Base-by-base conservation (phyloP, 257 asterid genomes). In the Marsdenia floribunda region DNA sequence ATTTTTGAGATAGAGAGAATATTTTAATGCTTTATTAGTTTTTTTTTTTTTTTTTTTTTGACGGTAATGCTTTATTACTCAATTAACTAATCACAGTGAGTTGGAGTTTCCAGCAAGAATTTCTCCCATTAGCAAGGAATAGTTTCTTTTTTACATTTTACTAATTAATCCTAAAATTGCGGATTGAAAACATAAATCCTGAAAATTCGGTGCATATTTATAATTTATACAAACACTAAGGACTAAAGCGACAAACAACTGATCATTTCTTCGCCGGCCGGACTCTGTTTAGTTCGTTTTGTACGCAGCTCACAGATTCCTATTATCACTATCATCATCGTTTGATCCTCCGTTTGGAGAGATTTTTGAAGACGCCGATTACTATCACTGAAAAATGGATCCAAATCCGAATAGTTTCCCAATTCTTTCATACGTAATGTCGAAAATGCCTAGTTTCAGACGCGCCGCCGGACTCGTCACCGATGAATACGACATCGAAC, bases 391-490 rank as follows among this genome's bases (percentile, higher is more conserved):
- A 37, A 76, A 44, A 12, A 94, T 95, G 99, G 96, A 95, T 90
- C 97, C 99, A 42, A 90, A 79, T 75, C 99, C 96, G 40, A 83
- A 73, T 21, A 88, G 83, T 54, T 88, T 87, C 86, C 98, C 99
- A 2, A 89, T 95, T 82, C 93, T 95, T 67, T 89, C 96, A 46
- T 92, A 87, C 74, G 98, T 92, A 21, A 89, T 95, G 97, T 64
- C 84, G 52, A 90, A 83, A 58, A 79, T 93, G 5, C 98, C 97
- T 38, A 82, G 92, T 74, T 80, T 90, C 80, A 86, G 76, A 70
- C 92, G 92, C 78, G 4, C 80, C 72, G 61, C 82, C 70, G 74
- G 87, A 55, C 9, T 79, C 42, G 60, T 70, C 58, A 75, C 79
- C 33, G 76, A 61, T 46, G 90, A 89, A 21, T 82, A 80, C 84